Percentiles rank a stretch among this genome's conserved stretches.
These are phyloP conservation scores for Moricandia arvensis DNA, from an alignment of 345 rosid species.

Conservation along the genomic window DNA sequence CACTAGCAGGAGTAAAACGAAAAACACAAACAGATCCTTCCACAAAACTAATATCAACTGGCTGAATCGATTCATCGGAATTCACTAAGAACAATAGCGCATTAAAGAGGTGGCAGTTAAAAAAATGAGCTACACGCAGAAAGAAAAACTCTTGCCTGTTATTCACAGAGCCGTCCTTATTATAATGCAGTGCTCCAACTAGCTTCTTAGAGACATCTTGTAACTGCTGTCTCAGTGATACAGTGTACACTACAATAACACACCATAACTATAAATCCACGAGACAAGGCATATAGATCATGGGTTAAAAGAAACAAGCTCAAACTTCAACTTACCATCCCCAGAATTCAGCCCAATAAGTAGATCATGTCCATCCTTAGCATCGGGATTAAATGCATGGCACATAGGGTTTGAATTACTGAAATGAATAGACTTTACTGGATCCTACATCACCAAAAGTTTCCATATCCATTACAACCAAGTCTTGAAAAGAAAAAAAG, in stretches of 20 bases:
- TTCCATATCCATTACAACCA: not conserved
- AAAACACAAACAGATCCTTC: not conserved
- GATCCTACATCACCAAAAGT: constrained; percentile 59
- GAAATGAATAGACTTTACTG: constrained; percentile 94
- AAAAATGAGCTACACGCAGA: not conserved
- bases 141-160: constrained; percentile 57
- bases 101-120: constrained; percentile 27
- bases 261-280: constrained; percentile 24
- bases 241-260: constrained; percentile 75
- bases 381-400: constrained; percentile 92
- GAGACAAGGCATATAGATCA: constrained; percentile 16
- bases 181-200: constrained; percentile 88
- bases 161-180: constrained; percentile 92
- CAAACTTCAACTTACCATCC: constrained; percentile 61
- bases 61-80: not conserved
- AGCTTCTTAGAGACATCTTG: constrained; percentile 98
- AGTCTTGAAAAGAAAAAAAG: not conserved
- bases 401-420: constrained; percentile 90
- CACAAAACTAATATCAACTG: not conserved
- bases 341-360: constrained; percentile 91
- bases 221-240: constrained; percentile 94
- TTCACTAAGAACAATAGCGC: not conserved
- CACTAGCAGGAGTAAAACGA: constrained; percentile 9
- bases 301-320: constrained; percentile 6
- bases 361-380: constrained; percentile 98